phyloP scores from a whole-genome alignment of 2,329 filamentous ascomycete species.

The Arthrobotrys conoides region DNA sequence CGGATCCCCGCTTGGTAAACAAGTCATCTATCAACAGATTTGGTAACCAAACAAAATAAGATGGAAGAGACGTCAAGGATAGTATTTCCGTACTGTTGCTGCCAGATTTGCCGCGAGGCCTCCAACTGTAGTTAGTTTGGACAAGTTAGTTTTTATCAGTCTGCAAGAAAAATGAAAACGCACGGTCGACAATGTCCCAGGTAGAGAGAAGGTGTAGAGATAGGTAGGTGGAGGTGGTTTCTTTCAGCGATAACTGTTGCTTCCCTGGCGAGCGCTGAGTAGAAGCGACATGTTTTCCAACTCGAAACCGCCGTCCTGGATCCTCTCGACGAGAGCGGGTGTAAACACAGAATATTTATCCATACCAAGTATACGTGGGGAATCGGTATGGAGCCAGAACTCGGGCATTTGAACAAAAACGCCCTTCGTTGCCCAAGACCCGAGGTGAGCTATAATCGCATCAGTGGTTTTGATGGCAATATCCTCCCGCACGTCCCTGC shows the following conservation, averaged over 20 bases:
- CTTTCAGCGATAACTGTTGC: slow-evolving; percentile 28
- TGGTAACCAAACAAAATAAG: slow-evolving; percentile 42
- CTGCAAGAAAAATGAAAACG: slow-evolving; percentile 14
- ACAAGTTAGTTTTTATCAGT: slow-evolving; percentile 34
- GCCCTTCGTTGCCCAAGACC: slow-evolving; percentile 50
- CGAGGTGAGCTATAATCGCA: slow-evolving; percentile 40
- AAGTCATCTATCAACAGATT: slow-evolving; percentile 55
- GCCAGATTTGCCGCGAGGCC: slow-evolving; percentile 56
- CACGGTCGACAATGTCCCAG: slow-evolving; percentile 17
- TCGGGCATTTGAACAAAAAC: slow-evolving; percentile 39
- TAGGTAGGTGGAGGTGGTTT: background rate
- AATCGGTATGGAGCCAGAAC: slow-evolving; percentile 47
- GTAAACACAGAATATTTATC: slow-evolving; percentile 55
- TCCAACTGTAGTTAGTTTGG: slow-evolving; percentile 48
- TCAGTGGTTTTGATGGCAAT: slow-evolving; percentile 28
- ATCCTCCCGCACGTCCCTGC: slow-evolving; percentile 47
- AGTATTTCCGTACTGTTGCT: slow-evolving; percentile 39
- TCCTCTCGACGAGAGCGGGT: slow-evolving; percentile 45
- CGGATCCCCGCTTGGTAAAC: slow-evolving; percentile 53
- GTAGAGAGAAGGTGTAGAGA: background rate
- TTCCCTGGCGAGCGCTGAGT: slow-evolving; percentile 31
- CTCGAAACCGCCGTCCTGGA: slow-evolving; percentile 38
- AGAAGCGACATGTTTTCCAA: slow-evolving; percentile 39
- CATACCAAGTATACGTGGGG: slow-evolving; percentile 42
- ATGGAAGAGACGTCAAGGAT: slow-evolving; percentile 53